Conservation (phyloP, 176 grass and related monocot genomes). For the Musa acuminata region DNA sequence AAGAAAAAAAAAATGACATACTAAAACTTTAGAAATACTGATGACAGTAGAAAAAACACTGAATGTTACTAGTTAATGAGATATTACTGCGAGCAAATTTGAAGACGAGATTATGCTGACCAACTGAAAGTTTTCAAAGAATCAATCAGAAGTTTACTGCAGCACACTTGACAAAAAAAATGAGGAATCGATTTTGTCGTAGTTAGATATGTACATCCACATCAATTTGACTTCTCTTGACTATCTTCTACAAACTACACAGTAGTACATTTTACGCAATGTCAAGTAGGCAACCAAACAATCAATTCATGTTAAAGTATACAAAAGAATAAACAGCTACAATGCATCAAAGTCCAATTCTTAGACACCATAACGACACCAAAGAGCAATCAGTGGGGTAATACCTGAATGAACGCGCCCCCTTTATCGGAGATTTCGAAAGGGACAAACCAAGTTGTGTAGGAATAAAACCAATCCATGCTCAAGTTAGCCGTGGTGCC, state of each 20-base stretch:
- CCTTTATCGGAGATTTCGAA: slow-evolving; percentile 55
- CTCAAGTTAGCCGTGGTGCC: slow-evolving; percentile 51
- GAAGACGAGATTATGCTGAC: neutral
- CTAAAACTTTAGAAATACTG: too few species aligned
- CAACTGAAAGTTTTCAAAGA: neutral
- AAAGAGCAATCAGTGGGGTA: neutral
- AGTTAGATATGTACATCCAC: neutral
- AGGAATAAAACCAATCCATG: slow-evolving; percentile 80
- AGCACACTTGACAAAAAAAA: neutral
- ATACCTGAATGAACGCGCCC: slow-evolving; percentile 71
- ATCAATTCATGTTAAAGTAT: neutral
- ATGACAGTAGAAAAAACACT: too few species aligned
- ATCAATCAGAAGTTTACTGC: too few species aligned
- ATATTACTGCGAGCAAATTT: neutral
- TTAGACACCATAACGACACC: neutral
- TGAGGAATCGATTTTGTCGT: neutral
- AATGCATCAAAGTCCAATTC: neutral
- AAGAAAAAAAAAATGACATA: neutral
- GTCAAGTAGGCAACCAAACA: neutral
- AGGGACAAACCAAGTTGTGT: slow-evolving; percentile 46
- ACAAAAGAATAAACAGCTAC: neutral
- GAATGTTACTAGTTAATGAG: neutral
- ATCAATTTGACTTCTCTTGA: neutral
- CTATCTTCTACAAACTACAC: neutral
- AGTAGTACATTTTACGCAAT: neutral